A percentile compares a stretch with the other conserved stretches of the same genome.
These are phyloP conservation scores for Phytophthora idaei DNA, from an alignment of 352 stramenopile genomes.

Conservation along the genomic window DNA sequence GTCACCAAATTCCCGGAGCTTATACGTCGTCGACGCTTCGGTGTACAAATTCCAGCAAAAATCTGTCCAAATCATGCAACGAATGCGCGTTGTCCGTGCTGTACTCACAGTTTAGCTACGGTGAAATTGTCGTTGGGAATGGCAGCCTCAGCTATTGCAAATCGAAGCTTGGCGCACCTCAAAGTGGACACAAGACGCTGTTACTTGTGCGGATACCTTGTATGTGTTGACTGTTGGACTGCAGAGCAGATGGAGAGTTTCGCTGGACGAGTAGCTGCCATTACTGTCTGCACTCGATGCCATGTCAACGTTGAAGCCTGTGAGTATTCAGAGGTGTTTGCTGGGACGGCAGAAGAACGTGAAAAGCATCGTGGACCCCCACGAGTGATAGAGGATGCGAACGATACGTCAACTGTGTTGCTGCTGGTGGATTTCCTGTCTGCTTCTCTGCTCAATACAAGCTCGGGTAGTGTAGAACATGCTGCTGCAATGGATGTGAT, in stretches of 20 bases:
- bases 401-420: slow-evolving; percentile 1
- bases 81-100: slow-evolving; percentile 36
- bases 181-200: slow-evolving; percentile 31
- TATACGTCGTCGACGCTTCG: slow-evolving; percentile 30
- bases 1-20: slow-evolving; percentile 28
- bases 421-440: slow-evolving; percentile 30
- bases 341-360: slow-evolving; percentile 14
- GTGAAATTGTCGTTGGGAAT: slow-evolving; percentile 29
- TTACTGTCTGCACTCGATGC: slow-evolving; percentile 35
- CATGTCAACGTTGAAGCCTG: slow-evolving; percentile 32
- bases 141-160: slow-evolving; percentile 22
- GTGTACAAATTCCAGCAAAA: slow-evolving; percentile 22
- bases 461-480: slow-evolving; percentile 14
- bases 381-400: slow-evolving; percentile 16
- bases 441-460: slow-evolving; percentile 8
- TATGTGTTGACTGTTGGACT: slow-evolving; percentile 30
- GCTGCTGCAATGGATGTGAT: slow-evolving; percentile 20
- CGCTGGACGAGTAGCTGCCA: slow-evolving; percentile 20
- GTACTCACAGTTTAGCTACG: slow-evolving; percentile 31
- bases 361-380: slow-evolving; percentile 7
- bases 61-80: not conserved
- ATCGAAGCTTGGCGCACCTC: slow-evolving; percentile 9
- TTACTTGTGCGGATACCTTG: slow-evolving; percentile 36
- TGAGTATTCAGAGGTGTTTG: slow-evolving; percentile 38
- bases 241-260: slow-evolving; percentile 33